These are phyloP conservation scores for Candida easanensis DNA, from an alignment of 805 yeast species.

Conservation along the genomic window DNA sequence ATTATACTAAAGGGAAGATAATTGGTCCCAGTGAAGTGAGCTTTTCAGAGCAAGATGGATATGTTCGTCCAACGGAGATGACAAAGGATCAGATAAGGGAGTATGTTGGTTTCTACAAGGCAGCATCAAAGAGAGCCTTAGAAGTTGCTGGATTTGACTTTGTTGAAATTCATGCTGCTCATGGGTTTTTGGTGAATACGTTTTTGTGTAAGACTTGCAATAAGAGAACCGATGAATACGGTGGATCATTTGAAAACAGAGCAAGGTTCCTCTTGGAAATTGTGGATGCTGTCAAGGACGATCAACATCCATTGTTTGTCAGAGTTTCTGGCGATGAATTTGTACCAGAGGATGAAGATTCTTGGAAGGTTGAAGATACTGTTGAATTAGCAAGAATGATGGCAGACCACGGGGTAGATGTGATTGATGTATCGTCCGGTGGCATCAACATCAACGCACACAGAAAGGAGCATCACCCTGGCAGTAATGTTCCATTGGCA, in stretches of 20 bases:
- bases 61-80: not conserved
- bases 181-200: conserved; percentile 52
- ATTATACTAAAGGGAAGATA: not conserved
- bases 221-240: conserved; percentile 57
- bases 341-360: conserved; percentile 12
- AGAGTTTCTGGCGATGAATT: conserved; percentile 17
- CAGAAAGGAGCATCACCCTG: not conserved
- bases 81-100: not conserved
- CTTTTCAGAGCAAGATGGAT: not conserved
- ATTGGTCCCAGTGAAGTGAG: not conserved
- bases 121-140: not conserved
- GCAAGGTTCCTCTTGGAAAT: conserved; percentile 46
- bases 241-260: conserved; percentile 60
- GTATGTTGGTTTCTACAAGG: not conserved
- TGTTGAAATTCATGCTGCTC: conserved; percentile 35
- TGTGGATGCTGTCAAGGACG: conserved; percentile 32
- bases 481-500: not conserved
- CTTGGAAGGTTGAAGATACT: conserved; percentile 15
- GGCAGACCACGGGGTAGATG: not conserved
- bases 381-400: not conserved
- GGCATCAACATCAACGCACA: not conserved
- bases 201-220: conserved; percentile 44
- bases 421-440: not conserved
- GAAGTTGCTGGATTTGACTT: conserved; percentile 1
- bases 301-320: conserved; percentile 39